phyloP scores from a whole-genome alignment of 495 filamentous ascomycete genomes.

The Filosporella fistucella region DNA sequence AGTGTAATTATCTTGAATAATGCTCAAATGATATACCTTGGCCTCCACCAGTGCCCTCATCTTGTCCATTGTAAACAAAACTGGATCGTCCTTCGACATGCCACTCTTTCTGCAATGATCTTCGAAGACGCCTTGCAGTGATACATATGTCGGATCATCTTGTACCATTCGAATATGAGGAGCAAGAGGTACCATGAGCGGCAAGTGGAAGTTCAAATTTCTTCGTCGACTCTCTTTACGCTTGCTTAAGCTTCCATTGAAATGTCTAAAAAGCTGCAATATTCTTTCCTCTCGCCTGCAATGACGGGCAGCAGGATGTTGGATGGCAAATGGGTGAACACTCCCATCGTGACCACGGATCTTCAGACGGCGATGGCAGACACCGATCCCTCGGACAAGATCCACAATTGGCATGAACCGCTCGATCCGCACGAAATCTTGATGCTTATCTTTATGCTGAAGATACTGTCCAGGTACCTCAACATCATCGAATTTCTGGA shows the following conservation, averaged over 20 bases:
- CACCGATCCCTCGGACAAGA: conserved; percentile 78
- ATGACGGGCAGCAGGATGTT: conserved; percentile 88
- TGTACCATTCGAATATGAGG: conserved; percentile 91
- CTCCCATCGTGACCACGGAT: conserved; percentile 98
- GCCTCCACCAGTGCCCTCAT: conserved; percentile 69
- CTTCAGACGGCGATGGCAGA: conserved; percentile 87
- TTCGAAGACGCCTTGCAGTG: conserved; percentile 89
- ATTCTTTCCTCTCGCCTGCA: conserved; percentile 93
- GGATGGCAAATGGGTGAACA: conserved; percentile 89
- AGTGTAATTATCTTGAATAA: neutral
- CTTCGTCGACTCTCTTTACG: conserved; percentile 91
- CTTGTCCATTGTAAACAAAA: conserved; percentile 92
- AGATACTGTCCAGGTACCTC: conserved; percentile 97
- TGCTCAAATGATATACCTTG: conserved; percentile 33
- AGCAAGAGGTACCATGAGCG: conserved; percentile 88
- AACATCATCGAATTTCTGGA: conserved; percentile 97
- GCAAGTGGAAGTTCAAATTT: conserved; percentile 93
- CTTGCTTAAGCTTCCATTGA: conserved; percentile 84
- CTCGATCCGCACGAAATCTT: conserved; percentile 95
- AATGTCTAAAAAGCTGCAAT: conserved; percentile 93
- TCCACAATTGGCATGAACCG: conserved; percentile 93
- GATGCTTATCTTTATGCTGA: conserved; percentile 95
- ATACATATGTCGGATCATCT: conserved; percentile 92
- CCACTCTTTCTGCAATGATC: conserved; percentile 85
- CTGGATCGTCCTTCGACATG: conserved; percentile 89